phyloP scores from a whole-genome alignment of 495 filamentous ascomycete species.

The Aspergillus baeticus region DNA sequence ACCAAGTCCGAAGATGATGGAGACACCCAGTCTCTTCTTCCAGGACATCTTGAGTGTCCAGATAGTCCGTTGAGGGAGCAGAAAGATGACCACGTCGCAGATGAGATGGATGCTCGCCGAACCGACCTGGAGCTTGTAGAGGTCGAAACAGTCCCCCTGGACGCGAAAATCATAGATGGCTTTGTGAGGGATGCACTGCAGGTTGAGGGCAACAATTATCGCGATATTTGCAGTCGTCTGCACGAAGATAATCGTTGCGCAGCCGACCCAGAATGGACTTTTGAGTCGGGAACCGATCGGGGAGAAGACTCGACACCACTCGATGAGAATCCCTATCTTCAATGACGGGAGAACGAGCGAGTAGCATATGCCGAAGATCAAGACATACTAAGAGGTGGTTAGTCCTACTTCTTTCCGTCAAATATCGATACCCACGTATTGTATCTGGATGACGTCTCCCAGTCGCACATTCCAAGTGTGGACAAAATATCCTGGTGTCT shows the following conservation, averaged over 20 bases:
- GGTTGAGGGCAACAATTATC: slow-evolving; percentile 6
- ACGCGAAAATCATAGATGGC: slow-evolving; percentile 12
- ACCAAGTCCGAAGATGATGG: slow-evolving; percentile 22
- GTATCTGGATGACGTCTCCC: slow-evolving; percentile 14
- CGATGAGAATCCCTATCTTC: slow-evolving; percentile 23
- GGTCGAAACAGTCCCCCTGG: slow-evolving; percentile 7
- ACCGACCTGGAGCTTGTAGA: slow-evolving; percentile 7
- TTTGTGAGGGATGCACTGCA: slow-evolving; percentile 12
- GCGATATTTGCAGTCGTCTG: neutral
- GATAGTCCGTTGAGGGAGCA: slow-evolving; percentile 24
- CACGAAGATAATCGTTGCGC: neutral
- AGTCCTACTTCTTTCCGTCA: no score
- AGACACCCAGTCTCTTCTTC: slow-evolving; percentile 22
- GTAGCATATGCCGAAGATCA: slow-evolving; percentile 14
- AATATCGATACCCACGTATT: slow-evolving; percentile 21
- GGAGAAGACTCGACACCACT: slow-evolving; percentile 26
- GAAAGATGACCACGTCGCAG: slow-evolving; percentile 11
- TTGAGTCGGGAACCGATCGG: slow-evolving; percentile 1
- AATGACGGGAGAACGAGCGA: slow-evolving; percentile 17
- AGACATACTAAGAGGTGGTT: slow-evolving; percentile 4
- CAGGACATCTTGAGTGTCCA: slow-evolving; percentile 24
- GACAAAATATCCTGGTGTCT: slow-evolving; percentile 23
- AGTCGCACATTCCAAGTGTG: slow-evolving; percentile 26
- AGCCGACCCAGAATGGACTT: slow-evolving; percentile 10
- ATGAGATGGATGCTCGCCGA: slow-evolving; percentile 10